phyloP scores from a whole-genome alignment of 1,139 yeast species.

The Blastobotrys indianensis region DNA sequence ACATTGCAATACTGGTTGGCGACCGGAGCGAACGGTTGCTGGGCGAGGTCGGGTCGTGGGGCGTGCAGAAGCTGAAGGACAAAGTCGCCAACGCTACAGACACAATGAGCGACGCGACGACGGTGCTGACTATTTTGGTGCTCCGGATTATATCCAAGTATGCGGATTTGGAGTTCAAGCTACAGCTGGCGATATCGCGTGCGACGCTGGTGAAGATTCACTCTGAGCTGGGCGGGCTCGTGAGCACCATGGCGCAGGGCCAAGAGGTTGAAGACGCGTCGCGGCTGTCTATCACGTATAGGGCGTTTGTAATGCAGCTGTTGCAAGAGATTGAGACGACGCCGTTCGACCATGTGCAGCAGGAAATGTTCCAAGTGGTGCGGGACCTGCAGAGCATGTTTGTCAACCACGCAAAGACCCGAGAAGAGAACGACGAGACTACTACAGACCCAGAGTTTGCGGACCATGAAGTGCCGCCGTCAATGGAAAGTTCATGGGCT shows the following conservation, averaged over 20 bases:
- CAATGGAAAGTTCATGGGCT: constrained; percentile 12
- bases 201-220: constrained; percentile 34
- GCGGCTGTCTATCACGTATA: constrained; percentile 29
- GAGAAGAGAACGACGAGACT: neutral
- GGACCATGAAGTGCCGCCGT: constrained; percentile 1
- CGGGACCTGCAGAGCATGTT: constrained; percentile 34
- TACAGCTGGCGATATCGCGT: constrained; percentile 33
- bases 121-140: constrained; percentile 32
- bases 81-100: constrained; percentile 22
- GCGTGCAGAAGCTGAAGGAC: constrained; percentile 28
- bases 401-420: constrained; percentile 7
- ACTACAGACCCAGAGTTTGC: neutral
- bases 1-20: constrained; percentile 31
- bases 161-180: constrained; percentile 29
- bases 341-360: constrained; percentile 31
- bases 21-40: constrained; percentile 27
- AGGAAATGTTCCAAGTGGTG: constrained; percentile 34
- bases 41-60: constrained; percentile 30
- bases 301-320: constrained; percentile 31
- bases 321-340: constrained; percentile 31
- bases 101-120: constrained; percentile 29
- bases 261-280: constrained; percentile 6
- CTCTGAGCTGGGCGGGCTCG: constrained; percentile 29
- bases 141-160: constrained; percentile 29
- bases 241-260: constrained; percentile 10